A percentile compares a stretch with the other conserved stretches of the same genome.
phyloP scores from a whole-genome alignment of 163 green algal genomes.

The Chlorella variabilis region DNA sequence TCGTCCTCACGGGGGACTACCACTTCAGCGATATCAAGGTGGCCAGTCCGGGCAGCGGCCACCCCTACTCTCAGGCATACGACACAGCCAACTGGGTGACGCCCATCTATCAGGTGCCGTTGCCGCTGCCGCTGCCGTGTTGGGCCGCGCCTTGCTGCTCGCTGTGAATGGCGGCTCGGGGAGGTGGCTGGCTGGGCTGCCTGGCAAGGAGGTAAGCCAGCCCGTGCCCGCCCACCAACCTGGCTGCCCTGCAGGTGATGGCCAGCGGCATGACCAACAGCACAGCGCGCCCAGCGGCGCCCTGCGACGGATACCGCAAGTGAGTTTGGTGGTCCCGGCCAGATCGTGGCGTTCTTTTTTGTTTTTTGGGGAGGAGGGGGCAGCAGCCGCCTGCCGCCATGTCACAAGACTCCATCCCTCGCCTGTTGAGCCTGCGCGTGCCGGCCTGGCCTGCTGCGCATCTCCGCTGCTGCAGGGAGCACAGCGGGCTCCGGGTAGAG shows the following conservation, averaged over 20 bases:
- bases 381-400: too few relatives aligned
- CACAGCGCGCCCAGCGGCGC: constrained; percentile 7
- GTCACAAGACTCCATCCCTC: background rate
- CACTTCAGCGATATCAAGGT: constrained; percentile 20
- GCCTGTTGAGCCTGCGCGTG: background rate
- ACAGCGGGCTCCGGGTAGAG: constrained; percentile 7
- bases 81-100: constrained; percentile 3
- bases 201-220: too few relatives aligned
- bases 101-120: constrained; percentile 14
- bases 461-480: background rate
- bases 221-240: too few relatives aligned
- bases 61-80: background rate
- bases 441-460: too few relatives aligned
- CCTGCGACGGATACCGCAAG: constrained; percentile 17
- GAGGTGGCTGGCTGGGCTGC: too few relatives aligned
- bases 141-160: too few relatives aligned
- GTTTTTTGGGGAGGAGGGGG: too few relatives aligned
- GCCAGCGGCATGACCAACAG: constrained; percentile 29
- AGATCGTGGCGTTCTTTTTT: too few relatives aligned
- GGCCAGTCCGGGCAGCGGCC: constrained; percentile 6
- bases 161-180: too few relatives aligned
- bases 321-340: too few relatives aligned
- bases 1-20: constrained; percentile 22
- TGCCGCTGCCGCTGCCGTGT: background rate
- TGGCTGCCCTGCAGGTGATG: constrained; percentile 9